Percentiles rank a stretch among this genome's conserved stretches.
Evolutionary conservation across 352 stramenopile species (phyloP).

Genomic region (Lagenidium giganteum): DNA sequence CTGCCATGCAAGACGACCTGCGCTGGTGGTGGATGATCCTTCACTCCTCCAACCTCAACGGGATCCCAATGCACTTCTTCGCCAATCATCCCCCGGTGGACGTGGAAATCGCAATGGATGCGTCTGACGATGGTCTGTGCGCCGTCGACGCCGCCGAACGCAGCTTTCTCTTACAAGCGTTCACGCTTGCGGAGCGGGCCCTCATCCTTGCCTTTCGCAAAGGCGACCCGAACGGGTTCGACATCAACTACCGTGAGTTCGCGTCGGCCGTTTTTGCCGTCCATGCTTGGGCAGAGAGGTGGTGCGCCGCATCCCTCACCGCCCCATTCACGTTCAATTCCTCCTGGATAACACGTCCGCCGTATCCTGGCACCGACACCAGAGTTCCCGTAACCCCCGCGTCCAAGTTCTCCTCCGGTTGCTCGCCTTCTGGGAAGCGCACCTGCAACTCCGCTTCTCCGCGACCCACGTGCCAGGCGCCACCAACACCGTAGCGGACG

Average conservation of each 20-base stretch:
- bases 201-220: no score
- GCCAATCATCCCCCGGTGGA: background rate
- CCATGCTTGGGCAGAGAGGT: background rate
- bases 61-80: constrained; percentile 7
- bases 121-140: constrained; percentile 10
- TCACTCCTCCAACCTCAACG: constrained; percentile 7
- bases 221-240: no score
- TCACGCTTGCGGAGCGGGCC: no score
- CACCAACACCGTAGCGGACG: background rate
- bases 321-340: constrained; percentile 1
- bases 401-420: constrained; percentile 5
- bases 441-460: background rate
- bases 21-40: constrained; percentile 13
- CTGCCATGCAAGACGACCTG: constrained; percentile 8
- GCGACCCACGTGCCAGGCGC: background rate
- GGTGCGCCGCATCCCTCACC: no score
- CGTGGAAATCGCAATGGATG: constrained; percentile 12
- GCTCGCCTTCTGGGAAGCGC: background rate
- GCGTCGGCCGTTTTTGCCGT: no score
- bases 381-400: background rate
- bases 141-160: background rate
- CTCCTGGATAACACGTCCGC: constrained; percentile 7
- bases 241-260: no score
- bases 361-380: background rate
- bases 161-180: no score